These are phyloP conservation scores for Gillenia trifoliata DNA, from an alignment of 306 rosid genomes.

Conservation along the genomic window DNA sequence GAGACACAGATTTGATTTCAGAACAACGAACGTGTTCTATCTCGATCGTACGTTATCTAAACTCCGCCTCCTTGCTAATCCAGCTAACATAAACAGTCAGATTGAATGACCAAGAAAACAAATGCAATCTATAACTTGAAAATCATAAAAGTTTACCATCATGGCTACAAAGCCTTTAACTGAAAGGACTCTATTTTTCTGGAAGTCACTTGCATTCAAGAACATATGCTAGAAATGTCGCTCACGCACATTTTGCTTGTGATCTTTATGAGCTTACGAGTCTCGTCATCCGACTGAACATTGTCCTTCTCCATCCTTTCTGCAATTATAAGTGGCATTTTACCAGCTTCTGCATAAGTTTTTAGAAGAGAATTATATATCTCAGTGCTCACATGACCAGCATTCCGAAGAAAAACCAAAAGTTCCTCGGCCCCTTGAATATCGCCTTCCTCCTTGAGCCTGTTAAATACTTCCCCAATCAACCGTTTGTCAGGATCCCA, in stretches of 20 bases:
- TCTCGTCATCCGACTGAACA: slow-evolving; percentile 66
- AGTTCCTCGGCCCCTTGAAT: slow-evolving; percentile 64
- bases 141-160: not conserved
- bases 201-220: slow-evolving; percentile 1
- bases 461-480: slow-evolving; percentile 50
- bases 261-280: slow-evolving; percentile 48
- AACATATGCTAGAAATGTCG: slow-evolving; percentile 44
- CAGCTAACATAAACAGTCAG: not conserved
- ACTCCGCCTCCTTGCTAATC: not conserved
- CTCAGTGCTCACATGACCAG: slow-evolving; percentile 58
- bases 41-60: not conserved
- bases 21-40: not conserved
- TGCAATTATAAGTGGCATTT: slow-evolving; percentile 71
- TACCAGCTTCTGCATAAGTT: slow-evolving; percentile 70
- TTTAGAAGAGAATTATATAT: slow-evolving; percentile 56
- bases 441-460: slow-evolving; percentile 53
- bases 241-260: slow-evolving; percentile 72
- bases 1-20: not conserved
- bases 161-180: not conserved
- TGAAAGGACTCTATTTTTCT: not conserved
- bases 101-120: not conserved
- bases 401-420: slow-evolving; percentile 53
- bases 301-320: slow-evolving; percentile 79
- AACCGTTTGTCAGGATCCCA: slow-evolving; percentile 57
- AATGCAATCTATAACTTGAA: not conserved